Conservation (phyloP, 345 rosid genomes). For the Durio zibethinus region DNA sequence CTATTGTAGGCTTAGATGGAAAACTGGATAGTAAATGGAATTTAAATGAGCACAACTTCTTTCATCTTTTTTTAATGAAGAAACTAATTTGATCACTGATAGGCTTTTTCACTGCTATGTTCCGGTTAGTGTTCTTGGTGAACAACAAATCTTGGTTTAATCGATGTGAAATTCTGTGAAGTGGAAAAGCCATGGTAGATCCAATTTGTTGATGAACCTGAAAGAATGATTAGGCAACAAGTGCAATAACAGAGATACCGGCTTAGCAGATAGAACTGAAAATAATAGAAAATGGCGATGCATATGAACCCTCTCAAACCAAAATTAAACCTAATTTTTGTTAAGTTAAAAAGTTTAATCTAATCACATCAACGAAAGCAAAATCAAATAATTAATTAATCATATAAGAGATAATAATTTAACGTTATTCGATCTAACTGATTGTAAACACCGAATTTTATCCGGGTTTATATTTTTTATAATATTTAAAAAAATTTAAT, state of each 20-base stretch:
- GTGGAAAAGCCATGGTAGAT: not conserved
- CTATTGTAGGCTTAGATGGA: not conserved
- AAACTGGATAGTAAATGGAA: not conserved
- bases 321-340: not conserved
- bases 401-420: too few species aligned
- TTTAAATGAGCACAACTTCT: not conserved
- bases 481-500: too few species aligned
- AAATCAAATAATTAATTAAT: too few species aligned
- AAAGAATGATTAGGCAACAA: not conserved
- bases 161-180: not conserved
- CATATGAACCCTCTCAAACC: conserved; percentile 4
- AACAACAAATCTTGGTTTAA: not conserved
- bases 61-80: not conserved
- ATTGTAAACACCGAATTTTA: too few species aligned
- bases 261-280: not conserved
- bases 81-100: not conserved
- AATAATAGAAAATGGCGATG: not conserved
- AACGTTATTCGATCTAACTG: too few species aligned
- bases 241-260: not conserved
- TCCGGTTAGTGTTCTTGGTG: not conserved
- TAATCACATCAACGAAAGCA: too few species aligned
- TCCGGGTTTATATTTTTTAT: too few species aligned
- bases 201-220: not conserved
- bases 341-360: too few species aligned
- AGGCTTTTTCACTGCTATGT: not conserved